These are phyloP conservation scores for Ramaria sp. DNA, from an alignment of 768 basidiomycete genomes.

Conservation along the genomic window DNA sequence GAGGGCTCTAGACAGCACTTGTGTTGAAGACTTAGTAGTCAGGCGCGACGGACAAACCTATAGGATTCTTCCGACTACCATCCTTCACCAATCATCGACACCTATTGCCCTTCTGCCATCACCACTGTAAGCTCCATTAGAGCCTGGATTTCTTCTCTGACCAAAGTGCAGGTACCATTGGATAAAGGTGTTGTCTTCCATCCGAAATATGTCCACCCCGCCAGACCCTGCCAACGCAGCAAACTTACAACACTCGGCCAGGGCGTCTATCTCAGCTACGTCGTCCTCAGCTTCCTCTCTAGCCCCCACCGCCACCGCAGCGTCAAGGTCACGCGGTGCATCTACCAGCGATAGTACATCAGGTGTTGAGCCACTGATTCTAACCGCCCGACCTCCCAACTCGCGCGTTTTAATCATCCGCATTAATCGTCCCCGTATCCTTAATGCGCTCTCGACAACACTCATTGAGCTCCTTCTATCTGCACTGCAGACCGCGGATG, in stretches of 20 bases:
- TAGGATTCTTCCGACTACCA: too few species aligned
- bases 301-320: background rate
- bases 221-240: background rate
- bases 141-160: too few species aligned
- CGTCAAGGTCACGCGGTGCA: background rate
- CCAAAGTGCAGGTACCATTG: background rate
- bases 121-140: too few species aligned
- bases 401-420: conserved; percentile 16
- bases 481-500: conserved; percentile 24
- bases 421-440: conserved; percentile 23
- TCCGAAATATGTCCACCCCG: background rate
- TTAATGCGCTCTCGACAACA: conserved; percentile 29
- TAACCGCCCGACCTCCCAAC: background rate
- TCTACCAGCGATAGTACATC: background rate
- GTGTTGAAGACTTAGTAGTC: too few species aligned
- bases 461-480: conserved; percentile 29
- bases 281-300: background rate
- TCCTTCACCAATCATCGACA: too few species aligned
- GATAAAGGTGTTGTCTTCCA: background rate
- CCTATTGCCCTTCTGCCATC: too few species aligned
- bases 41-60: too few species aligned
- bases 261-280: background rate
- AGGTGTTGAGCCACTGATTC: background rate
- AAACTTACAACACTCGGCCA: background rate
- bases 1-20: too few species aligned